Base-by-base conservation (phyloP, 2,329 filamentous ascomycete species). In the Fusarium falciforme region DNA sequence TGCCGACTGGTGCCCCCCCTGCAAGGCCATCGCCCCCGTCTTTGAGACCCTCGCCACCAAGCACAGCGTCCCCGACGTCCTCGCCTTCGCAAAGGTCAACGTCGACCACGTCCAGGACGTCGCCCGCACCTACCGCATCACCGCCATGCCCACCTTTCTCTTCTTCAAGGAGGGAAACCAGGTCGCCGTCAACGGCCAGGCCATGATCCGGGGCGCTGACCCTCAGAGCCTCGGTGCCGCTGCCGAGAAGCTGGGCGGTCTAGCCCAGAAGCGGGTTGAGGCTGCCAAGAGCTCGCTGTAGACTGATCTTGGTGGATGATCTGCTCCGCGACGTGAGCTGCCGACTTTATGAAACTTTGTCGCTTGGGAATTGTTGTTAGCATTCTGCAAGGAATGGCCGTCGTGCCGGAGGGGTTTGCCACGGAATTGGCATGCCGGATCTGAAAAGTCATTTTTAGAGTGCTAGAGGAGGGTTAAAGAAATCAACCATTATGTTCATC, bases 71-170 rank as follows among this genome's bases (percentile, higher is more conserved):
- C 73, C 76, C 57, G 90, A 89, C 84, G 81, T 89, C 70, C 83
- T 93, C 74, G 89, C 90, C 83, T 98, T 98, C 86, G 92, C 90
- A 87, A 97, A 98, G 89, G 87, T 98, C 82, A 95, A 98, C 84
- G 94, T 98, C 77, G 96, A 98, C 84, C 88, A 94, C 74, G 87
- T 95, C 47, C 86, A 91, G 76, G 91, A 94, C 1, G 89, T 96
- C 57, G 91, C 94, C 27, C 88, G 91, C 78, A 90, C 94, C 78
- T 92, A 96, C 77, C 89, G 89, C 76, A 89, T 98, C 83, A 91
- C 93, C 79, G 94, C 95, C 83, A 98, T 98, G 96, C 96, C 96
- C 59, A 97, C 95, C 12, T 98, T 98, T 84, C 79, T 94, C 66
- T 86, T 97, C 82, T 98, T 96, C 91, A 95, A 95, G 89, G 85